A percentile compares a stretch with the other conserved stretches of the same genome.
phyloP scores from a whole-genome alignment of 345 rosid species.

The Lepidium sativum region DNA sequence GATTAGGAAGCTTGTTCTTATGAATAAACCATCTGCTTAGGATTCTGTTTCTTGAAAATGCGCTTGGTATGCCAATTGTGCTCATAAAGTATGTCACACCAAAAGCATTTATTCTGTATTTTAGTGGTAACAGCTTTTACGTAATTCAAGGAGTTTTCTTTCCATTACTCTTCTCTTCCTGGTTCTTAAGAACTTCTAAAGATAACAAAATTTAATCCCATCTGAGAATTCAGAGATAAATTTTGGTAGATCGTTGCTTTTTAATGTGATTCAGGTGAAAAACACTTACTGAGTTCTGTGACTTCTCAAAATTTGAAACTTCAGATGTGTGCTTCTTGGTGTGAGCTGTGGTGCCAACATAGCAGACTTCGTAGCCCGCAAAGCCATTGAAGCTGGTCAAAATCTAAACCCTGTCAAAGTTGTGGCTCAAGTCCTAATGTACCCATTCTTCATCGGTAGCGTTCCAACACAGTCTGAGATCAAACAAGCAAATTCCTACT shows the following conservation, averaged over 20 bases:
- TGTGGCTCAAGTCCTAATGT: constrained; percentile 92
- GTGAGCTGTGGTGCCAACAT: constrained; percentile 91
- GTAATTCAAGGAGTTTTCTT: background rate
- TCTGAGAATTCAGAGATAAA: background rate
- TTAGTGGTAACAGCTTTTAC: background rate
- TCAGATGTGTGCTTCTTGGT: constrained; percentile 82
- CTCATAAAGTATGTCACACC: background rate
- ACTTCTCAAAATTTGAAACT: constrained; percentile 21
- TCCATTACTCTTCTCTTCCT: background rate
- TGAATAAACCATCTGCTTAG: background rate
- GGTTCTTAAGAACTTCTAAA: background rate
- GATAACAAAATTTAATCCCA: background rate
- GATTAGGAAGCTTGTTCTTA: background rate
- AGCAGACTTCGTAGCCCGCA: constrained; percentile 68
- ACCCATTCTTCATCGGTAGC: constrained; percentile 78
- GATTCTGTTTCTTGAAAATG: background rate
- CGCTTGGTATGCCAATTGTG: background rate
- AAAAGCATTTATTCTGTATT: background rate
- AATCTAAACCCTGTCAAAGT: constrained; percentile 77
- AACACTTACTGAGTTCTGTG: constrained; percentile 21
- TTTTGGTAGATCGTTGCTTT: constrained; percentile 17
- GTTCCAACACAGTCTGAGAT: constrained; percentile 81
- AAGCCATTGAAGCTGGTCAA: constrained; percentile 66
- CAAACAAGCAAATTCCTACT: constrained; percentile 74
- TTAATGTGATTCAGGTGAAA: constrained; percentile 25